phyloP scores from a whole-genome alignment of 2,329 filamentous ascomycete species.

The Exophiala mesophila region DNA sequence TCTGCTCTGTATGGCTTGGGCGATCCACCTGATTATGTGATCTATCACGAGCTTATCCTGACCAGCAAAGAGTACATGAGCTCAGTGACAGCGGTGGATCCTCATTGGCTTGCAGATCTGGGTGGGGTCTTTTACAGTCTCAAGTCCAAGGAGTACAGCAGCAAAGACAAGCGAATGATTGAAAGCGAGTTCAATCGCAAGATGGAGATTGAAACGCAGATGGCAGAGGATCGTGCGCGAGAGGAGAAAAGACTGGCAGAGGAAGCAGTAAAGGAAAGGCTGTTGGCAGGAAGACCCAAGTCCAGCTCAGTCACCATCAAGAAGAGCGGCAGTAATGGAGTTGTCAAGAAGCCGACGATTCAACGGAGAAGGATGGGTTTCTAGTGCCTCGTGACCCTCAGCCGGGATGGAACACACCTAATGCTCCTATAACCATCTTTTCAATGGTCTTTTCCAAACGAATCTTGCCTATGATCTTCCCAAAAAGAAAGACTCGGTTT shows the following conservation, averaged over 20 bases:
- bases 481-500: too few species aligned
- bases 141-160: slow-evolving; percentile 95
- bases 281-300: slow-evolving; percentile 20
- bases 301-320: slow-evolving; percentile 22
- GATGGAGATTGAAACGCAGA: slow-evolving; percentile 89
- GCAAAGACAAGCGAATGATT: slow-evolving; percentile 75
- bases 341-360: slow-evolving; percentile 27
- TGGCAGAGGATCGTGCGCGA: slow-evolving; percentile 78
- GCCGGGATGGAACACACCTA: too few species aligned
- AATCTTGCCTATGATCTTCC: too few species aligned
- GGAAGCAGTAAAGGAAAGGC: slow-evolving; percentile 35
- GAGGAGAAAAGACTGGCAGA: slow-evolving; percentile 61
- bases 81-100: slow-evolving; percentile 91
- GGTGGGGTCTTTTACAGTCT: slow-evolving; percentile 96
- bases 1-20: slow-evolving; percentile 87
- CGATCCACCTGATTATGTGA: slow-evolving; percentile 91
- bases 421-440: too few species aligned
- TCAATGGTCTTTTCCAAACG: too few species aligned
- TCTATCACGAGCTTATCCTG: slow-evolving; percentile 96
- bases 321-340: slow-evolving; percentile 26
- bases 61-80: slow-evolving; percentile 95
- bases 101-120: slow-evolving; percentile 93
- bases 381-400: too few species aligned
- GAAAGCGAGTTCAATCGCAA: slow-evolving; percentile 89
- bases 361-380: slow-evolving; percentile 25